Base-by-base conservation (phyloP, 2,329 filamentous ascomycete genomes). In the Diplodia seriata region DNA sequence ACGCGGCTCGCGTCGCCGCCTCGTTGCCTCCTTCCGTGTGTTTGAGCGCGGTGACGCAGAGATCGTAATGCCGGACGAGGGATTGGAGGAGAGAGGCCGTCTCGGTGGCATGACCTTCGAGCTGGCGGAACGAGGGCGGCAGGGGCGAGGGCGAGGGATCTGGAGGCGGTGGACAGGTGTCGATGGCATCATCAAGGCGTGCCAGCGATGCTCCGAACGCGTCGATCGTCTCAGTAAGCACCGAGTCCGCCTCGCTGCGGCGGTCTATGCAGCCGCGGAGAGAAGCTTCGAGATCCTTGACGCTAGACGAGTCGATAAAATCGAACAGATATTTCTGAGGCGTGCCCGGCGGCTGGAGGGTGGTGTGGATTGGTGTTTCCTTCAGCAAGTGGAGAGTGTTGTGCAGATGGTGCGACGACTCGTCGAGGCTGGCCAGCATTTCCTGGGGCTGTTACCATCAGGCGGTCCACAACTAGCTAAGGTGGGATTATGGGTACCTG, bases 31-130 rank as follows among this genome's bases (percentile, higher is more conserved):
- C 82, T 80, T 97, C 93, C 3, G 94, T 97, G 62, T 94, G 93
- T 69, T 93, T 91, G 53, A 97, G 90, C 0, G 94, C 94, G 0
- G 90, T 94, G 15, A 97, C 92, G 77, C 94, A 97, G 71, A 97
- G 87, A 77, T 98, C 94, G 76, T 97, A 97, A 79, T 98, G 94
- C 31, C 86, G 87, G 8, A 93, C 93, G 4, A 98, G 83, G 0
- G 91, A 93, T 68, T 92, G 87, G 1, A 98, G 86, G 5, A 93
- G 85, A 68, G 90, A 85, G 5, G 94, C 94, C 89, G 96, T 94
- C 73, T 90, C 88, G 70, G 91, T 89, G 0, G 94, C 94, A 72
- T 94, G 89, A 15, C 84, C 84, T 71, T 94, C 89, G 43, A 97
- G 84, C 2, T 78, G 75, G 64, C 80, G 80, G 70, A 85, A 85